Evolutionary conservation across 139 green algal genomes (phyloP).

Genomic region (Chlamydomonas sp.): DNA sequence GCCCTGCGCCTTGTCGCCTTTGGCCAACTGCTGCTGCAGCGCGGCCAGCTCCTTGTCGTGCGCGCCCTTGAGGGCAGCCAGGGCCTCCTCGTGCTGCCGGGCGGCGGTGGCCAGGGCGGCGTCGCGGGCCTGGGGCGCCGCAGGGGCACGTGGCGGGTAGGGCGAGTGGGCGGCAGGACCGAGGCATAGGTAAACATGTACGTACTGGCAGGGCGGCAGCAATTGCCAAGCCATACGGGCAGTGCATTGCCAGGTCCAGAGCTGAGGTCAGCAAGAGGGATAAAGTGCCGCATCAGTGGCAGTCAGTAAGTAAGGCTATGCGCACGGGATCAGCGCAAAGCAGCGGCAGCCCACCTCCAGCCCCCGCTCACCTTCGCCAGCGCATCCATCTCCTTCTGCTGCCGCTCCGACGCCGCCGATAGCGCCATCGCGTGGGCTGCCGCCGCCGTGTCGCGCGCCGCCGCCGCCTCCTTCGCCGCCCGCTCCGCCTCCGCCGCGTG

Average conservation of each 20-base stretch:
- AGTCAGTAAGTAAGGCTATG: no score
- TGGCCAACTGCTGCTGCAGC: not conserved
- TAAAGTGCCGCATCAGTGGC: not conserved
- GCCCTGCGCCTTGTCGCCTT: not conserved
- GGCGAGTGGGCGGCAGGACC: no score
- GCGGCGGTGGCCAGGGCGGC: conserved; percentile 4
- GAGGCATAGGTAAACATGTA: no score
- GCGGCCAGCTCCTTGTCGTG: not conserved
- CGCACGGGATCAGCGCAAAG: no score
- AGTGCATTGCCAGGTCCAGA: not conserved
- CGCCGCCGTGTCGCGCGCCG: not conserved
- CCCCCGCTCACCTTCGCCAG: not conserved
- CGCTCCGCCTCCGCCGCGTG: not conserved
- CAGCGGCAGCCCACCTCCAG: no score
- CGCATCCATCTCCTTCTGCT: not conserved
- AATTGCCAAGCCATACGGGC: no score
- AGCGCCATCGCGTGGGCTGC: not conserved
- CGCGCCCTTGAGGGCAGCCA: not conserved
- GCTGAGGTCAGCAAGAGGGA: not conserved
- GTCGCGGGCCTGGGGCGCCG: not conserved
- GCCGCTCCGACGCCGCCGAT: not conserved
- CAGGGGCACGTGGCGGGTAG: no score
- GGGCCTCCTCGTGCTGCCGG: not conserved
- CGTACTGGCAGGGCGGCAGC: no score
- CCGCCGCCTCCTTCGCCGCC: not conserved